phyloP scores from a whole-genome alignment of 2,329 filamentous ascomycete species.

The Chaetoscypha palmicola region DNA sequence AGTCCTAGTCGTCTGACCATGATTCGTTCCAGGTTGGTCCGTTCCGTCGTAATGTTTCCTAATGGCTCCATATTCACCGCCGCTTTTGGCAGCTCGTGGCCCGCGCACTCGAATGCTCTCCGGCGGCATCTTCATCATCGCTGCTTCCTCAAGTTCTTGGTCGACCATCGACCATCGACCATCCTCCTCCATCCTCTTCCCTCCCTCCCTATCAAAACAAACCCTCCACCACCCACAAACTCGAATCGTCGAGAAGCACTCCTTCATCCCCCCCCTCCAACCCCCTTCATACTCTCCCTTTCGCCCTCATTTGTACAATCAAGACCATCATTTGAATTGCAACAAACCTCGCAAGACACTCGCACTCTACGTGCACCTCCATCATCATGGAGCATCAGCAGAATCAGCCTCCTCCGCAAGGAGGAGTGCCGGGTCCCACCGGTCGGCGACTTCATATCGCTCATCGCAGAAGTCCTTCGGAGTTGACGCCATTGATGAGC shows the following conservation, averaged over 20 bases:
- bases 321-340: slow-evolving; percentile 27
- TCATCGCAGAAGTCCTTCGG: slow-evolving; percentile 92
- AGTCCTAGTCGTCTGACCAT: no score
- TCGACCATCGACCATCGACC: not conserved
- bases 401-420: slow-evolving; percentile 46
- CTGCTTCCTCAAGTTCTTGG: not conserved
- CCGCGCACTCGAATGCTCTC: no score
- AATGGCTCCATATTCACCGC: no score
- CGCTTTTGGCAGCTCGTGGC: no score
- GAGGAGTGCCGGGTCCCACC: slow-evolving; percentile 62
- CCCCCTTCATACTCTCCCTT: slow-evolving; percentile 25
- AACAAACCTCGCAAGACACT: slow-evolving; percentile 19
- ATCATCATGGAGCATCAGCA: slow-evolving; percentile 44
- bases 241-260: slow-evolving; percentile 33
- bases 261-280: slow-evolving; percentile 24
- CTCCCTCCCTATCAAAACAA: slow-evolving; percentile 22
- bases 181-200: not conserved
- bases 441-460: slow-evolving; percentile 94
- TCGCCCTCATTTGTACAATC: slow-evolving; percentile 25
- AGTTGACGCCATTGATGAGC: slow-evolving; percentile 97
- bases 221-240: slow-evolving; percentile 26
- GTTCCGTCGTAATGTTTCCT: no score
- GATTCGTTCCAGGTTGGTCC: no score
- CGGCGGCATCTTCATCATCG: not conserved
- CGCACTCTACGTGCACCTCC: slow-evolving; percentile 44